These are phyloP conservation scores for Passiflora organensis DNA, from an alignment of 345 rosid genomes.

Conservation along the genomic window DNA sequence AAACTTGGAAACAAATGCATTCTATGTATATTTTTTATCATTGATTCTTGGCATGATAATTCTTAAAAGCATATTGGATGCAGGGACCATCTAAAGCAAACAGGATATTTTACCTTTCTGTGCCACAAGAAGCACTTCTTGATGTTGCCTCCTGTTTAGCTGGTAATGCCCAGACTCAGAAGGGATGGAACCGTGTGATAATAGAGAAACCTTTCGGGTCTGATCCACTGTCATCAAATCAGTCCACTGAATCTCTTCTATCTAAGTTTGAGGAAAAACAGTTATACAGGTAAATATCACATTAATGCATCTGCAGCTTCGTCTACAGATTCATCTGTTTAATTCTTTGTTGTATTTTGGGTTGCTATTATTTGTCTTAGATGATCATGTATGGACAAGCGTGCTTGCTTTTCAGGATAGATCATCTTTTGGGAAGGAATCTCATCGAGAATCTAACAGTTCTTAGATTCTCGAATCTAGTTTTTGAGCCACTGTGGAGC, in stretches of 20 bases:
- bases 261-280: conserved; percentile 61
- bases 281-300: conserved; percentile 47
- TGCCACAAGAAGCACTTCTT: conserved; percentile 75
- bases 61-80: conserved; percentile 23
- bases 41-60: conserved; percentile 16
- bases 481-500: conserved; percentile 77
- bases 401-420: conserved; percentile 47
- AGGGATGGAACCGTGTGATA: conserved; percentile 72
- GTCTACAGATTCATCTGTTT: no score
- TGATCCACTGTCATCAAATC: conserved; percentile 46
- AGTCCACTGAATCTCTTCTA: conserved; percentile 51
- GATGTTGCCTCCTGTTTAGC: conserved; percentile 63
- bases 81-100: conserved; percentile 56
- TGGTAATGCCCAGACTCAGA: conserved; percentile 48
- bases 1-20: no score
- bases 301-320: not conserved
- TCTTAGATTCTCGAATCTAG: conserved; percentile 65
- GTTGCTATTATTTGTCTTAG: not conserved
- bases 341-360: no score
- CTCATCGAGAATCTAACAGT: conserved; percentile 75
- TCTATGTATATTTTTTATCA: conserved; percentile 13
- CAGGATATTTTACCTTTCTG: conserved; percentile 68
- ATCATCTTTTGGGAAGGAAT: conserved; percentile 68
- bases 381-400: conserved; percentile 6
- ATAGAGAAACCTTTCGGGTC: conserved; percentile 81